Evolutionary conservation across 1,139 yeast genomes (phyloP).

Genomic region (Kurtzmaniella quercitrusa): DNA sequence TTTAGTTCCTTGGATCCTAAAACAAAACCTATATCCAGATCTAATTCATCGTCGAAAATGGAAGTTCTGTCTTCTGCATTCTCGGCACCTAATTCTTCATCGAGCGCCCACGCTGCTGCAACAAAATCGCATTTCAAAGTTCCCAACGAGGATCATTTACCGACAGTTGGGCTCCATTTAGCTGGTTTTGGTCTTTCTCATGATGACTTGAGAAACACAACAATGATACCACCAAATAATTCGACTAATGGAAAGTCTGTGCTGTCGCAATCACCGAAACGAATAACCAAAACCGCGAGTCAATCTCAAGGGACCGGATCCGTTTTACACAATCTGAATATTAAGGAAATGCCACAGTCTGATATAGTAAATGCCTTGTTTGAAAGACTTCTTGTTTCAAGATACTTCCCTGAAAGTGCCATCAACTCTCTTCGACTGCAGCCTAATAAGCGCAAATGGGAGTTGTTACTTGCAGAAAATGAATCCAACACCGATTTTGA

Average conservation of each 20-base stretch:
- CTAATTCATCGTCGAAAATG: not conserved
- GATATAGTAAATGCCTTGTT: constrained; percentile 37
- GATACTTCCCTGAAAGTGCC: constrained; percentile 38
- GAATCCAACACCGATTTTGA: constrained; percentile 39
- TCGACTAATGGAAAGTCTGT: constrained; percentile 4
- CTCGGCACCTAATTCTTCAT: not conserved
- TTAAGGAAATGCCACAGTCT: constrained; percentile 33
- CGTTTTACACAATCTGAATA: too few relatives aligned
- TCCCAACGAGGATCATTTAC: not conserved
- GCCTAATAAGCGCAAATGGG: constrained; percentile 43
- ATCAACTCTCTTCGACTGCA: constrained; percentile 27
- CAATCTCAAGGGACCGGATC: too few relatives aligned
- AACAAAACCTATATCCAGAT: not conserved
- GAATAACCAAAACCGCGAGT: not conserved
- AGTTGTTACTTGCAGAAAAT: constrained; percentile 38
- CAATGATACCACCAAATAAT: constrained; percentile 7
- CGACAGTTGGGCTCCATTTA: constrained; percentile 19
- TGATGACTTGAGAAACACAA: constrained; percentile 17
- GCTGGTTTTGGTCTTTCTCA: constrained; percentile 25
- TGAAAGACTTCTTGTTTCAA: constrained; percentile 32
- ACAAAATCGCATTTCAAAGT: not conserved
- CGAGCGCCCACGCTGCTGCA: not conserved
- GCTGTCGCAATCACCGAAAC: not conserved
- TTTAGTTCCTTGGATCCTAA: not conserved
- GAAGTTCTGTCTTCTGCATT: not conserved